These are phyloP conservation scores for slime mould (Dictyostelium discoideum) DNA, from an alignment of 78 protist genomes.

Conservation along the genomic window dicty_2.7 NC_007090.3:1788501-1789000, in stretches of 20 bases:
- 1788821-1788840: slow-evolving; percentile 36
- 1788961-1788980: slow-evolving; percentile 94
- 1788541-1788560: slow-evolving; percentile 65
- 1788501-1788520: slow-evolving; percentile 88
- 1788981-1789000: slow-evolving; percentile 87
- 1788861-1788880: slow-evolving; percentile 40
- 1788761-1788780: slow-evolving; percentile 17
- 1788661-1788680: slow-evolving; percentile 84
- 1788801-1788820: slow-evolving; percentile 69
- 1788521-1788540: slow-evolving; percentile 87
- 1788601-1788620: slow-evolving; percentile 77
- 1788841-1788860: background rate
- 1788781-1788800: slow-evolving; percentile 75
- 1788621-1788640: slow-evolving; percentile 67
- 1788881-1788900: slow-evolving; percentile 88
- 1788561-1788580: slow-evolving; percentile 21
- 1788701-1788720: slow-evolving; percentile 41
- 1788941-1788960: slow-evolving; percentile 71
- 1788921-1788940: slow-evolving; percentile 91
- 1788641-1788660: slow-evolving; percentile 65
- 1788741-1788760: slow-evolving; percentile 18
- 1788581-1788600: slow-evolving; percentile 2
- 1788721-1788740: background rate
- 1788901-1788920: slow-evolving; percentile 87
- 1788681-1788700: slow-evolving; percentile 85